Conservation (phyloP, 1,284 basidiomycete species). For the Spongispora temasekensis region DNA sequence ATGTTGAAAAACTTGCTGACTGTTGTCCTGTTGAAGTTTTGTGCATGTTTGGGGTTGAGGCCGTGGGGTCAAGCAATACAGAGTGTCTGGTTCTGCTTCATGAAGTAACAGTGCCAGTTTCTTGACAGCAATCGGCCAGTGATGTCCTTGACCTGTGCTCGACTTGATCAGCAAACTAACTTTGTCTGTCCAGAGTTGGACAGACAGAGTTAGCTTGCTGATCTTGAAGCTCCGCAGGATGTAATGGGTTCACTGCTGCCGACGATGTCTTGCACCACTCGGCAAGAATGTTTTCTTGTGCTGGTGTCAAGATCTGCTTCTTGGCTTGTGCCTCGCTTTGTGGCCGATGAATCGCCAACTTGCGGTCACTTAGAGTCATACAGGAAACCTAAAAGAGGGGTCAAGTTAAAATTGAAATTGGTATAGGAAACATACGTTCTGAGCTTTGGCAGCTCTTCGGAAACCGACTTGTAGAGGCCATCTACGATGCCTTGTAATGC, state of each 20-base stretch:
- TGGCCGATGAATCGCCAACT: background rate
- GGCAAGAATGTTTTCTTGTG: background rate
- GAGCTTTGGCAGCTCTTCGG: background rate
- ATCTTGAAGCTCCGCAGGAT: background rate
- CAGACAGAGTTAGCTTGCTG: no score
- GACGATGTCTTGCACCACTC: background rate
- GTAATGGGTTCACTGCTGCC: background rate
- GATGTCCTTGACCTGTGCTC: background rate
- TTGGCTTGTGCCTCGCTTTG: background rate
- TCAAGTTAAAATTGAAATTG: background rate
- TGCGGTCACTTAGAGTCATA: background rate
- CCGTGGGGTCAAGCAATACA: background rate
- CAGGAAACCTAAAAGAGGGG: background rate
- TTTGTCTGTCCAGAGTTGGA: no score
- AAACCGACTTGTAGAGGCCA: background rate
- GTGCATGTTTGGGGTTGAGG: background rate
- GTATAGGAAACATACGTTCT: background rate
- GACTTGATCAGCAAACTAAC: no score
- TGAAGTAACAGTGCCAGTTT: background rate
- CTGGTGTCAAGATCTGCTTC: background rate
- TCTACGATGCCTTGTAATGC: background rate
- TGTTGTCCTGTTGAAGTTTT: background rate
- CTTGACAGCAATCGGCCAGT: background rate
- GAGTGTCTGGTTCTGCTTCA: background rate
- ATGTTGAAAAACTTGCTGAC: background rate